A percentile compares a stretch with the other conserved stretches of the same genome.
Evolutionary conservation across 208 protist genomes (phyloP).

Genomic region (Phytomonas sp.): DNA sequence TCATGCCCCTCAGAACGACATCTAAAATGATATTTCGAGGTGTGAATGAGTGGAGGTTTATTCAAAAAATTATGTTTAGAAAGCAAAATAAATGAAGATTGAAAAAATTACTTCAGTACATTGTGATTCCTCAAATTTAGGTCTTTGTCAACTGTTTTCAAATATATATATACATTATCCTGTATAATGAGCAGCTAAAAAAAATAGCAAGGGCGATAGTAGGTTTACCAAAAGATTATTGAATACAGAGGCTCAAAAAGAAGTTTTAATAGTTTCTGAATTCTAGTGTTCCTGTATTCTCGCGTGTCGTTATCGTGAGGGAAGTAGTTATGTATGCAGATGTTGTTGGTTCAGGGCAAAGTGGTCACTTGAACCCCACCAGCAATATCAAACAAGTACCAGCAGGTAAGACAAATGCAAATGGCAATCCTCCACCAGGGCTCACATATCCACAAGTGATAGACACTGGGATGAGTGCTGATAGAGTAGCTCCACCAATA

Average conservation of each 20-base stretch:
- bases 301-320: not conserved
- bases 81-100: not conserved
- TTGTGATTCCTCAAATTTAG: not conserved
- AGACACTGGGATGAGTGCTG: not conserved
- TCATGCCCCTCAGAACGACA: not conserved
- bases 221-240: not conserved
- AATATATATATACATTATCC: conserved; percentile 2
- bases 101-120: not conserved
- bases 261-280: not conserved
- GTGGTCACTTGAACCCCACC: not conserved
- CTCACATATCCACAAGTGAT: not conserved
- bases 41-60: not conserved
- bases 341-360: not conserved
- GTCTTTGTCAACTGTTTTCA: conserved; percentile 5
- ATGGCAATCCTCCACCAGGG: not conserved
- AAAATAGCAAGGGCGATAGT: not conserved
- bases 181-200: not conserved
- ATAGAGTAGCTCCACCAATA: not conserved
- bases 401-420: not conserved
- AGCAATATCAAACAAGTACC: not conserved
- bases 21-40: not conserved
- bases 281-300: not conserved
- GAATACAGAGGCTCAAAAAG: not conserved
- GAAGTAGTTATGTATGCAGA: not conserved
- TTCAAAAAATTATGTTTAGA: not conserved